phyloP scores from a whole-genome alignment of 2,329 filamentous ascomycete genomes.

The Zymoseptoria passerinii region DNA sequence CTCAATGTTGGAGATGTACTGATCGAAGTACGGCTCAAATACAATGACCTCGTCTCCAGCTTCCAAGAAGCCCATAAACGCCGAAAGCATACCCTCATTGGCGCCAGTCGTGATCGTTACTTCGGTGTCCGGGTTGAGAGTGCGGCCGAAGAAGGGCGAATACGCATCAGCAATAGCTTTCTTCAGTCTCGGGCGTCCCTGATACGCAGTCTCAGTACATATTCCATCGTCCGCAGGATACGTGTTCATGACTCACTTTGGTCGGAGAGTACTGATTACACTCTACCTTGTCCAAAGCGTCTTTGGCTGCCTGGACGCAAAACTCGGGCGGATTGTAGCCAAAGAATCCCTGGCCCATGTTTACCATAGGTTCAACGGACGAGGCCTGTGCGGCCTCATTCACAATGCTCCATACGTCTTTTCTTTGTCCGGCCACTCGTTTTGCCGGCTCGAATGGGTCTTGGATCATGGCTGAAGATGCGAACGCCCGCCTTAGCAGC shows the following conservation, averaged over 20 bases:
- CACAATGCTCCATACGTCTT: constrained; percentile 59
- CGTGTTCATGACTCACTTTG: constrained; percentile 44
- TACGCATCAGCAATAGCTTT: constrained; percentile 92
- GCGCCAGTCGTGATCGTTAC: constrained; percentile 90
- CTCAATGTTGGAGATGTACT: constrained; percentile 98
- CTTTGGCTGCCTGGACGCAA: constrained; percentile 83
- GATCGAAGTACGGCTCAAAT: constrained; percentile 98
- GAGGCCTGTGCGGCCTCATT: constrained; percentile 59
- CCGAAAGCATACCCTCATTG: constrained; percentile 89
- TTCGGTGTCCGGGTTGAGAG: constrained; percentile 80
- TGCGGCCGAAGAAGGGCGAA: constrained; percentile 75
- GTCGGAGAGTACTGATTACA: constrained; percentile 99
- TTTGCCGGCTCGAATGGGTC: constrained; percentile 45
- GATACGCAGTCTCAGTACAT: constrained; percentile 12
- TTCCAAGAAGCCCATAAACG: constrained; percentile 97
- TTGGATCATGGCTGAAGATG: constrained; percentile 20
- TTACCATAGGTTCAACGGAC: constrained; percentile 57
- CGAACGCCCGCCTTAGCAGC: constrained; percentile 11
- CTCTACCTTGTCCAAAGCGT: constrained; percentile 80
- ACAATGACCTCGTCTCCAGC: constrained; percentile 92
- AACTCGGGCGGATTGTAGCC: constrained; percentile 92
- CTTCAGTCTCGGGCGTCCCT: constrained; percentile 78
- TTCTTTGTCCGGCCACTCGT: constrained; percentile 46
- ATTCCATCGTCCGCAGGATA: background rate
- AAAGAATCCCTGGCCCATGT: constrained; percentile 69